These are phyloP conservation scores for Grosmannia serpens DNA, from an alignment of 2,329 filamentous ascomycete species.

Conservation along the genomic window DNA sequence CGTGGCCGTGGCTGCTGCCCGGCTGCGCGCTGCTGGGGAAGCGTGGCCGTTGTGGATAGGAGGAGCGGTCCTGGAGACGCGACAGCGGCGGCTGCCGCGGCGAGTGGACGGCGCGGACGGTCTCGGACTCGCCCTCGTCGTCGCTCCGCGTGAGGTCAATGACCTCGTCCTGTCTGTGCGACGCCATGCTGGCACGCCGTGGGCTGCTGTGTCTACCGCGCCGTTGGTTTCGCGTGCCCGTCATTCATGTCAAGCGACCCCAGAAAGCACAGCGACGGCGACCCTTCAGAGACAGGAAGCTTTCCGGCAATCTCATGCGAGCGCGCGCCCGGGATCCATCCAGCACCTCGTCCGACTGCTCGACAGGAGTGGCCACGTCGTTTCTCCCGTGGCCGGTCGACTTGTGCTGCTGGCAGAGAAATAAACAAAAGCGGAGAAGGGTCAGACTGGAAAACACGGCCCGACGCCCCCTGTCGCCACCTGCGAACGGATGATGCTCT, in stretches of 20 bases:
- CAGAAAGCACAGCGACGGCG: background rate
- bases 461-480: background rate
- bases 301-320: background rate
- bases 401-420: background rate
- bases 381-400: background rate
- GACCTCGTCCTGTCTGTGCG: conserved; percentile 3
- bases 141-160: conserved; percentile 11
- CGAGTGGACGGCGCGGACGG: background rate
- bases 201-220: background rate
- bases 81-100: conserved; percentile 2
- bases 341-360: background rate
- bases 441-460: background rate
- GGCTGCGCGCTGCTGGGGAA: background rate
- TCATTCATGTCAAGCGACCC: background rate
- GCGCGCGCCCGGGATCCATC: background rate
- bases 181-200: background rate
- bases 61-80: background rate
- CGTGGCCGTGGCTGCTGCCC: too few relatives aligned
- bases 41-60: background rate
- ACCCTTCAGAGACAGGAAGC: background rate
- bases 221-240: background rate
- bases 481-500: background rate
- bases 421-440: background rate
- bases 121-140: conserved; percentile 8
- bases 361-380: background rate